Evolutionary conservation across 106 monocot genomes (phyloP), one percentile per base, ranked within the genome.

Genomic region (Iris macrosiphon): DNA sequence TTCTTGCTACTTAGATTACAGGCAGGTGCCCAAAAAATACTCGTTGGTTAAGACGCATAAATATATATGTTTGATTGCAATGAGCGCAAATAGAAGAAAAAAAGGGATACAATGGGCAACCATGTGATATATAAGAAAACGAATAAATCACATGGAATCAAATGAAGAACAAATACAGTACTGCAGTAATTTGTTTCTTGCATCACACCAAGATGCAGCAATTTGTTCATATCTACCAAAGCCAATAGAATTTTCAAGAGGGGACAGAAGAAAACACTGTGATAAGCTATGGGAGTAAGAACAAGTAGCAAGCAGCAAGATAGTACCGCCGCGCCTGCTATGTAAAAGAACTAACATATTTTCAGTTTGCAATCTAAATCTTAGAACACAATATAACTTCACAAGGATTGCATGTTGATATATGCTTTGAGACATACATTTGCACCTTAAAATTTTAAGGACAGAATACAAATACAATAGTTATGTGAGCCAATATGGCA

Each of bases 1-100:
- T 68, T 42, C 50, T 39, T 57, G 50, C 48, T 66, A 83, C 52
- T 69, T 55, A 70, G 70, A 65, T 47, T 46, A 17, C 43, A 66
- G 57, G 66, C 24, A 66, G 66, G 65, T 49, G 64, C 34, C 18
- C 57, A 72, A 64, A 56, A 60, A 24, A 55, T 50, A 70, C 22
- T 46, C 27, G 22, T 40, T 53, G 46, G 58, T 55, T 64, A 62
- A 65, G 63, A 62, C 64, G 72, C 31, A 56, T 72, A 61, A 34
- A 7, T 55, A 75, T 52, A 15, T 54, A 61, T 52, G 35, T 59
- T 54, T 39, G 29, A 20, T 25, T 38, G 20, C 52, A 63, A 49
- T 33, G 61, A 62, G 46, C 66, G 27, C 20, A 61, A 59, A 49
- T 49, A 44, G 42, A 31, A 35, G 32, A 50, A 7, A 61, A 53